Base-by-base conservation (phyloP, 2,329 filamentous ascomycete species). In the Cryphonectria radicalis region DNA sequence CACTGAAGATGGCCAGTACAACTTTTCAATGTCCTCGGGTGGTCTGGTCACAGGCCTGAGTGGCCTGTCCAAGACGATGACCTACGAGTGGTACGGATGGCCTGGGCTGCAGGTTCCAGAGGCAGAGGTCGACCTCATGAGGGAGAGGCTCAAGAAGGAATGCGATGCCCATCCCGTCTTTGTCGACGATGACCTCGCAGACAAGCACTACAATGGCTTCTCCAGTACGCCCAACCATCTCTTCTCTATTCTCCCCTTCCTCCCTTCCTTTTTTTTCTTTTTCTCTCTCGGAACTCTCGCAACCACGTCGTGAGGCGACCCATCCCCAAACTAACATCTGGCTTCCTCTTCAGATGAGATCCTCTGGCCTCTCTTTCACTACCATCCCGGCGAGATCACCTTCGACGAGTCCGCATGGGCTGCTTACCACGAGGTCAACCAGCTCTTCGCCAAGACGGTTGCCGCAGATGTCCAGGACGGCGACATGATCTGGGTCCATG, bases 11-110 rank as follows among this genome's bases (percentile, higher is more conserved):
- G 95, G 94, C 77, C 92, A 92, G 80, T 99, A 97, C 84, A 89
- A 91, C 78, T 97, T 97, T 82, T 94, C 92, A 80, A 97, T 98
- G 93, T 98, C 95, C 63, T 98, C 96, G 1, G 96, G 96, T 71
- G 96, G 96, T 57, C 89, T 99, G 57, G 96, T 98, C 77, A 97
- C 94, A 66, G 96, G 96, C 28, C 86, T 99, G 73, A 97, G 93
- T 76, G 96, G 96, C 37, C 84, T 98, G 71, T 92, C 93, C 77
- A 98, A 98, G 83, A 92, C 93, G 43, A 97, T 94, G 37, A 95
- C 91, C 76, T 98, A 98, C 82, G 93, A 96, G 81, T 99, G 96
- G 96, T 98, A 98, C 82, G 96, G 96, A 76, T 98, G 96, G 95
- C 95, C 96, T 0, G 96, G 96, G 53, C 84, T 97, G 65, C 94